Conservation (phyloP, 148 eudicot species). For the Agrostemma githago region DNA sequence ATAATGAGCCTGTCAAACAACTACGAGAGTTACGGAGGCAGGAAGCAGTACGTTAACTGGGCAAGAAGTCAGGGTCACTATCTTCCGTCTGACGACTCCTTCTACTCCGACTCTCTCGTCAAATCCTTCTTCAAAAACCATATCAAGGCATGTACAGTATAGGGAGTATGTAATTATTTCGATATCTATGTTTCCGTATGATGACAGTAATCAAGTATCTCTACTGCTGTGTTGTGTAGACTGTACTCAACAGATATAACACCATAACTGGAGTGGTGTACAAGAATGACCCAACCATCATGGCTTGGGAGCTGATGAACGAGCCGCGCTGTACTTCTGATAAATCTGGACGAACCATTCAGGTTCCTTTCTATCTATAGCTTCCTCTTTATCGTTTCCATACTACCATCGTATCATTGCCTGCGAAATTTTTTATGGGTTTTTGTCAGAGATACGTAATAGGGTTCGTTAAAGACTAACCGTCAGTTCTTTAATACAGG, state of each 20-base stretch:
- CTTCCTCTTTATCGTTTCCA: no score
- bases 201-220: background rate
- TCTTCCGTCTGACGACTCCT: constrained; percentile 75
- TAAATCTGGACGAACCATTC: constrained; percentile 85
- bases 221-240: constrained; percentile 40
- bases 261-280: constrained; percentile 61
- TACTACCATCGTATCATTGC: no score
- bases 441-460: no score
- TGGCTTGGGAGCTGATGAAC: constrained; percentile 99
- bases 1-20: constrained; percentile 78
- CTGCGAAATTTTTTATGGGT: no score
- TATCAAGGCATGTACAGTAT: constrained; percentile 65
- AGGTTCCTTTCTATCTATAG: constrained; percentile 54
- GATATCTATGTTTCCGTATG: no score
- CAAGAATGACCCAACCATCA: constrained; percentile 94
- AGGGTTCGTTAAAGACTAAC: background rate
- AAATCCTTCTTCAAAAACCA: constrained; percentile 87
- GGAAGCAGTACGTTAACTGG: constrained; percentile 91
- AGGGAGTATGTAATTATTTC: no score
- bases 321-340: constrained; percentile 96
- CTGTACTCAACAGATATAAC: constrained; percentile 70
- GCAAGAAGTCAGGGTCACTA: constrained; percentile 73
- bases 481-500: constrained; percentile 32
- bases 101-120: constrained; percentile 63
- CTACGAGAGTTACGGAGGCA: constrained; percentile 83